A percentile compares a stretch with the other conserved stretches of the same genome.
These are phyloP conservation scores for Pythium inflatum DNA, from an alignment of 352 stramenopile species.

Conservation along the genomic window DNA sequence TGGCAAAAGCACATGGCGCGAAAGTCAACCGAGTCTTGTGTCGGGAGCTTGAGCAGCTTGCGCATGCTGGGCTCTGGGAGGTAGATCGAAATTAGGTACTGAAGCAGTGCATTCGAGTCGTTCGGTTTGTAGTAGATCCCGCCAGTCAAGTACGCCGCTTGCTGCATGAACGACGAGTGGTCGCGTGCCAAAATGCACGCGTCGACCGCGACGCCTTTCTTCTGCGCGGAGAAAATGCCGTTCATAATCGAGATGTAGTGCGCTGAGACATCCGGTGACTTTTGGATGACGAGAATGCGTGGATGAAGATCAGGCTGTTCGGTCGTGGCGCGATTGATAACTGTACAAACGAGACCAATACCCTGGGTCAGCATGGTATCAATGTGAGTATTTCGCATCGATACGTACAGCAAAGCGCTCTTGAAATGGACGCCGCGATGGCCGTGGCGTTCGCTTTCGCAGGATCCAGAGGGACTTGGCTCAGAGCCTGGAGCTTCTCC, in stretches of 20 bases:
- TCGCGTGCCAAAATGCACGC: conserved; percentile 75
- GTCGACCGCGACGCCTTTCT: conserved; percentile 83
- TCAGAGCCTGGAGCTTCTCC: conserved; percentile 66
- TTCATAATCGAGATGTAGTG: conserved; percentile 93
- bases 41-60: conserved; percentile 81
- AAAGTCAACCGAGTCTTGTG: conserved; percentile 88
- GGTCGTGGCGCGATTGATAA: conserved; percentile 86
- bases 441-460: conserved; percentile 65
- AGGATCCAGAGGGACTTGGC: conserved; percentile 48
- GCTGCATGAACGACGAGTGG: conserved; percentile 88
- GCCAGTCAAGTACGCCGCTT: conserved; percentile 84
- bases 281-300: conserved; percentile 86
- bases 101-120: conserved; percentile 64
- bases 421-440: conserved; percentile 78
- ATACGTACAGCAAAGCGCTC: conserved; percentile 73
- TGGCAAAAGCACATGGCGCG: conserved; percentile 91
- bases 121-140: conserved; percentile 89
- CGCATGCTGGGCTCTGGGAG: conserved; percentile 79
- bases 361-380: no score
- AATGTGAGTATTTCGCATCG: neutral
- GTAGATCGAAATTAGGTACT: conserved; percentile 90
- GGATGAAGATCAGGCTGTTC: conserved; percentile 76
- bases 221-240: conserved; percentile 88
- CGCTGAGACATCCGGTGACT: conserved; percentile 80
- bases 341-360: conserved; percentile 36